Base-by-base conservation (phyloP, 2,329 filamentous ascomycete genomes). In the Cercospora beticola region DNA sequence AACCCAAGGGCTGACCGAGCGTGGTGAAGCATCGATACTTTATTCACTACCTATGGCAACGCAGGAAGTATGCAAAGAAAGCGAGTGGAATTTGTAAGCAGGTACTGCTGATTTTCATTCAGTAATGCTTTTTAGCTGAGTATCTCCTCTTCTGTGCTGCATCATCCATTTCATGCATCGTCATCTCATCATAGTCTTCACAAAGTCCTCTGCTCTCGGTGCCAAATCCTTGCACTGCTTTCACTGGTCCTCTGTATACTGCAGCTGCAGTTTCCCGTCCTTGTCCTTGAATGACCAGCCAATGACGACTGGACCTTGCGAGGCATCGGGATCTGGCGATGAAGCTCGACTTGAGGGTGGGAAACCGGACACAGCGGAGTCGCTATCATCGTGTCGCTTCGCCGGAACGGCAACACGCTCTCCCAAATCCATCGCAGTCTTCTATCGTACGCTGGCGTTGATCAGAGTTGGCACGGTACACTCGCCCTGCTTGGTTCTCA, bases 381-480 rank as follows among this genome's bases (percentile, higher is more conserved):
- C 54, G 16, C 30, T 9, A 18, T 58, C 26, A 18, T 31, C 54
- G 9, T 31, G n/a, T n/a, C 54, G 26, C 54, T 33, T 33, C 54
- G 5, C 6, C 23, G 54, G 26, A n/a, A 58, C 7, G 23, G 54
- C 26, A 58, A 58, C 21, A 23, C 21, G 54, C 54, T 30, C 54
- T 30, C 4, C 54, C 54, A 58, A 31, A n/a, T 58, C 26, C 54
- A 10, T 58, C 54, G 54, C 7, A 30, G 14, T n/a, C 63, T 26
- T 64, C 74, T 91, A 98, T 85, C 93, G 88, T 72, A 98, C 92
- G 72, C 89, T 88, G 71, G 92, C 95, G 46, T 89, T 90, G 82
- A 90, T 90, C 78, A 99, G 84, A 68, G 85, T 92, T 81, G 90
- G 88, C 70, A 98, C 94, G 56, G 87, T 94, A 83, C 95, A 98